A percentile compares a stretch with the other conserved stretches of the same genome.
Conservation (phyloP, 2,329 filamentous ascomycete genomes). For the Celoporthe dispersa region DNA sequence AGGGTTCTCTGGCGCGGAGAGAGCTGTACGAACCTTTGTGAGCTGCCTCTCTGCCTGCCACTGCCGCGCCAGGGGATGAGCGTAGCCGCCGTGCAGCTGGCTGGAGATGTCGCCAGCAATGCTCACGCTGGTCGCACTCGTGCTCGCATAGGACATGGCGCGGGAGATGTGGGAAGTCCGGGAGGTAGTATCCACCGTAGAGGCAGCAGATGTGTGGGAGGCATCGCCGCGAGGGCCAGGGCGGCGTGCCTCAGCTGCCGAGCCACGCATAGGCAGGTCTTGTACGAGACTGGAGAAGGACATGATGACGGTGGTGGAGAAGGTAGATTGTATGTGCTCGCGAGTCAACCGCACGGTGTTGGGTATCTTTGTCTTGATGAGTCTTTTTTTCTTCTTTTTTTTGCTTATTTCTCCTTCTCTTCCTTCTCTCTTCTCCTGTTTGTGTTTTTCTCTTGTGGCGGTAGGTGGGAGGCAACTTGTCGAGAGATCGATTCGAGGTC, state of each 20-base stretch:
- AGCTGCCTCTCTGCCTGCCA: constrained; percentile 87
- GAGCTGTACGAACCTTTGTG: constrained; percentile 67
- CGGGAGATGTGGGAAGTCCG: constrained; percentile 65
- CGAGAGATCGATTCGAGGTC: background rate
- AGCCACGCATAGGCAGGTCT: constrained; percentile 64
- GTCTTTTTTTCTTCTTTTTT: background rate
- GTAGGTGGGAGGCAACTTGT: background rate
- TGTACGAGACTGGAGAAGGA: constrained; percentile 72
- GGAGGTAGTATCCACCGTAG: constrained; percentile 62
- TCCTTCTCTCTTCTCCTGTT: background rate
- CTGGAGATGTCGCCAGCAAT: constrained; percentile 78
- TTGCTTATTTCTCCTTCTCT: background rate
- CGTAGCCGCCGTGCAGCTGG: constrained; percentile 82
- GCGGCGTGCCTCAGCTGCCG: constrained; percentile 43
- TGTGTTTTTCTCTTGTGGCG: background rate
- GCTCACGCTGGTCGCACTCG: constrained; percentile 69
- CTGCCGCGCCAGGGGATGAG: constrained; percentile 75
- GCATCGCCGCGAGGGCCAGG: constrained; percentile 51
- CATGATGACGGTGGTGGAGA: constrained; percentile 46
- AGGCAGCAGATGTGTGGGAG: constrained; percentile 46
- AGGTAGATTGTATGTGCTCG: background rate
- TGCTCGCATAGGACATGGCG: constrained; percentile 69
- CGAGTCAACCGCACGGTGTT: background rate
- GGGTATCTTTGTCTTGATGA: background rate
- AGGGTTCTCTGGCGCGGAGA: background rate